Conservation (phyloP, 2,329 filamentous ascomycete species). For the Geosmithia flava region DNA sequence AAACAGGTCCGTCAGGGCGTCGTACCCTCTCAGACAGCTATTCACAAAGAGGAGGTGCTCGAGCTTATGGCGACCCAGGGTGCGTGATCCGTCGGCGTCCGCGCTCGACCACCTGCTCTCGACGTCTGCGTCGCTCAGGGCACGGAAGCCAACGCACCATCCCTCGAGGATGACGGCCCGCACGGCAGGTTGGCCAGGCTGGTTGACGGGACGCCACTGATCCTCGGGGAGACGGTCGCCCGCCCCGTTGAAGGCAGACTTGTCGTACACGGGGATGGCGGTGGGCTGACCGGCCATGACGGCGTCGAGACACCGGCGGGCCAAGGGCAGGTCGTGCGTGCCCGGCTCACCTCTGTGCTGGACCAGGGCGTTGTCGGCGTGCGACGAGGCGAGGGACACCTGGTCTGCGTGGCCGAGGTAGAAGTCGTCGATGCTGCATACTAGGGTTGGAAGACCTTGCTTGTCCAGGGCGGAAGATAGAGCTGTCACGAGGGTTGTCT, state of each 20-base stretch:
- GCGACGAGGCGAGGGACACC: conserved; percentile 45
- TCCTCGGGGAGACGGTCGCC: conserved; percentile 59
- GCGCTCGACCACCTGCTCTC: conserved; percentile 37
- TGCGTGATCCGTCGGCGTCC: conserved; percentile 19
- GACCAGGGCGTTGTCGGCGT: conserved; percentile 63
- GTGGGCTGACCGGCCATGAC: conserved; percentile 41
- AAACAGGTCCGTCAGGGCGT: conserved; percentile 33
- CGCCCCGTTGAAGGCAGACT: conserved; percentile 61
- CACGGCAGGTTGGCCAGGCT: conserved; percentile 31
- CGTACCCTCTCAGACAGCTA: conserved; percentile 31
- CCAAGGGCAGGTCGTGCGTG: conserved; percentile 65
- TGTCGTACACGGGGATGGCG: conserved; percentile 67
- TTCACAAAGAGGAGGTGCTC: conserved; percentile 40
- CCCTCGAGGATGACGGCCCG: conserved; percentile 73
- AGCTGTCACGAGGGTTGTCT: conserved; percentile 70
- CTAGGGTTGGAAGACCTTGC: conserved; percentile 49
- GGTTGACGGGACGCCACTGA: conserved; percentile 49
- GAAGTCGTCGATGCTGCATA: conserved; percentile 80
- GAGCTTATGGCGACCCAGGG: conserved; percentile 31
- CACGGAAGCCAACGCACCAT: conserved; percentile 79
- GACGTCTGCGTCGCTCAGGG: conserved; percentile 39
- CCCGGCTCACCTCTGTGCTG: conserved; percentile 76
- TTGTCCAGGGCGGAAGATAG: conserved; percentile 49
- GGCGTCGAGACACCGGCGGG: conserved; percentile 45
- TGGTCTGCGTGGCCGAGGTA: conserved; percentile 68